Percentiles rank a stretch among this genome's conserved stretches.
Evolutionary conservation across 2,329 filamentous ascomycete genomes (phyloP).

Genomic region (Microcyclospora pomicola): DNA sequence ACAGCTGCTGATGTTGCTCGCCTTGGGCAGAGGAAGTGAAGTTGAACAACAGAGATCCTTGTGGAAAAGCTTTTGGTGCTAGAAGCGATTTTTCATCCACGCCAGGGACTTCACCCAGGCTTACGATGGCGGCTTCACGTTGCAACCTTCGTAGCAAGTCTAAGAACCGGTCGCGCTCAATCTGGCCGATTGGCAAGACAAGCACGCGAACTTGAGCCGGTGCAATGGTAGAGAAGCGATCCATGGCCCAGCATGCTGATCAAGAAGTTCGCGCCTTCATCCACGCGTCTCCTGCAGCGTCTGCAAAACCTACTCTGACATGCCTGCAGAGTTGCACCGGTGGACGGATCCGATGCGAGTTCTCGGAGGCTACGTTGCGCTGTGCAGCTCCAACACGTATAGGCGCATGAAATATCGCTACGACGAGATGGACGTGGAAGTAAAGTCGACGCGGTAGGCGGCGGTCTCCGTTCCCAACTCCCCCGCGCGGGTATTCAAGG

Average conservation of each 20-base stretch:
- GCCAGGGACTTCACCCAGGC: constrained; percentile 10
- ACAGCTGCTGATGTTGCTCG: constrained; percentile 63
- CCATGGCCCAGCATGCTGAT: constrained; percentile 25
- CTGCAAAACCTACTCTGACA: too few relatives aligned
- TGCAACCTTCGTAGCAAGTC: constrained; percentile 66
- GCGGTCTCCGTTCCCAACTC: too few relatives aligned
- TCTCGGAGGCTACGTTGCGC: too few relatives aligned
- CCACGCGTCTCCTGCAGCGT: too few relatives aligned
- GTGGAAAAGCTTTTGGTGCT: constrained; percentile 75
- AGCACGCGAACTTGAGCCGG: constrained; percentile 82
- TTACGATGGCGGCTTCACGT: constrained; percentile 59
- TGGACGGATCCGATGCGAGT: too few relatives aligned
- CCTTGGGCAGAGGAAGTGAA: constrained; percentile 67
- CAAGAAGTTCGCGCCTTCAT: background rate
- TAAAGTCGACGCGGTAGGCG: background rate
- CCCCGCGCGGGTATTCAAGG: too few relatives aligned
- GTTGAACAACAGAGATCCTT: constrained; percentile 78
- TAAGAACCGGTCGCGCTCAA: constrained; percentile 67
- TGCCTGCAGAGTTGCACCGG: too few relatives aligned
- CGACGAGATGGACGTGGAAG: background rate
- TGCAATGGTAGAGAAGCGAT: constrained; percentile 79
- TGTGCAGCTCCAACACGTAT: too few relatives aligned
- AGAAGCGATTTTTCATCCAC: constrained; percentile 26
- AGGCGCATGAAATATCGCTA: background rate
- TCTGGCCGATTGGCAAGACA: constrained; percentile 72